A percentile compares a stretch with the other conserved stretches of the same genome.
Evolutionary conservation across 495 filamentous ascomycete species (phyloP).

Genomic region (Glarea lozoyensis): DNA sequence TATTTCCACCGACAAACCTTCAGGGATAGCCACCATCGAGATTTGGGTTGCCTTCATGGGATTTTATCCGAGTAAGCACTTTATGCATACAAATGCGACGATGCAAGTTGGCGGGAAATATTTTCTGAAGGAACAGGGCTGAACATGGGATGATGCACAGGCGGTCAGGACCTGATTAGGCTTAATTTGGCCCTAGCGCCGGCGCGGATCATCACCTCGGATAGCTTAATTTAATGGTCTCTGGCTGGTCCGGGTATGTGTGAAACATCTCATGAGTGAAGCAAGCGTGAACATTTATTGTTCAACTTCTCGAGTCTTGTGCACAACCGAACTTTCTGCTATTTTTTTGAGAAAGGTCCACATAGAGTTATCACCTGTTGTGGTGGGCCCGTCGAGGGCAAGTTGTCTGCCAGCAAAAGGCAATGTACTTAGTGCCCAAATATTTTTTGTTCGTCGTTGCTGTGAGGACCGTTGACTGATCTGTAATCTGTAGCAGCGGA

Average conservation of each 20-base stretch:
- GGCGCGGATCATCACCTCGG: slow-evolving; percentile 13
- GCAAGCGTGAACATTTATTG: not conserved
- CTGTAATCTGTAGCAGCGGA: slow-evolving; percentile 10
- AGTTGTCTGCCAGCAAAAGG: slow-evolving; percentile 17
- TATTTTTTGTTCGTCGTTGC: slow-evolving; percentile 5
- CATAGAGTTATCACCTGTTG: slow-evolving; percentile 11
- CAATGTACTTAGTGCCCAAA: slow-evolving; percentile 11
- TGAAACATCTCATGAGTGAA: slow-evolving; percentile 17
- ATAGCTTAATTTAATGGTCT: slow-evolving; percentile 12
- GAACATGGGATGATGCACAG: not conserved
- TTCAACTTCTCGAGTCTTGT: slow-evolving; percentile 12
- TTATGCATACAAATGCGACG: too few relatives aligned
- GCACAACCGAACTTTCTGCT: slow-evolving; percentile 7
- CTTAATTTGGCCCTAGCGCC: slow-evolving; percentile 4
- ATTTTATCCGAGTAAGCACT: too few relatives aligned
- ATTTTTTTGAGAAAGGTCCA: not conserved
- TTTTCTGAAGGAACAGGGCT: not conserved
- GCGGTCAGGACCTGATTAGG: not conserved
- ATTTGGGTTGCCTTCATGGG: too few relatives aligned
- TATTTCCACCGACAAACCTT: too few relatives aligned
- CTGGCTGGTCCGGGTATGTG: not conserved
- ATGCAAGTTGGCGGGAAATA: too few relatives aligned
- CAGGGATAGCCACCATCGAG: too few relatives aligned
- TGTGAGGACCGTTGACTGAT: slow-evolving; percentile 13
- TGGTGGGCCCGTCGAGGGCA: slow-evolving; percentile 22